Base-by-base conservation (phyloP, 331 rosid species). In the Cydonia oblonga region DNA sequence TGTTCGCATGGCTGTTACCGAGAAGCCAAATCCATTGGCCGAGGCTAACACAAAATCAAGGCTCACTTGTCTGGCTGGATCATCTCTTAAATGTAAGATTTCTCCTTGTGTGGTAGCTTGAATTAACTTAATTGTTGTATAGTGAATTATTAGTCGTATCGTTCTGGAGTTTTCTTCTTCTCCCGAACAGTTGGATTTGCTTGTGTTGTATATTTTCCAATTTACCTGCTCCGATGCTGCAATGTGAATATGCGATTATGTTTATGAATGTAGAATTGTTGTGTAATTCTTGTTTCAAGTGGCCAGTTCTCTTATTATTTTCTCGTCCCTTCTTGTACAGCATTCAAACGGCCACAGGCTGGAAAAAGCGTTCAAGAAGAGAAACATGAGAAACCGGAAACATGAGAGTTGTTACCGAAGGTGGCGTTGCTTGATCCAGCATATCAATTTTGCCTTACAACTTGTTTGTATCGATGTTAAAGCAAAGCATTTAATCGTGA, bases 31-130 rank as follows among this genome's bases (percentile, higher is more conserved):
- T 76, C 90, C 96, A 15, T 71, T 93, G 70, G 88, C 97, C 4
- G 97, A 93, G 84, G 88, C 85, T 49, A 85, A 85, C 72, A 91
- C 98, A 42, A 79, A 86, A 59, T 86, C 98, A 23, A 86, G 98
- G 81, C 68, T 93, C 74, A 93, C 97, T 3, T 93, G 97, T 77
- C 92, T 93, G 71, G 88, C 97, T 53, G 98, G 98, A 70, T 78
- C 97, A 26, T 79, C 88, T 86, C 26, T 93, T 32, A 91, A 84
- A 77, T 81, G 95, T 91, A 69, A 84, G 97, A 80, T 66, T 32
- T 74, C 19, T 53, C 23, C 32, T 54, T 82, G 30, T 9, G 13
- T 38, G 25, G 7, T 56, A 2, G 38, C 75, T 57, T 70, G 33
- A 25, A 0, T 56, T 33, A 35, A 38, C 42, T 64, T 20, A 8